Base-by-base conservation (phyloP, 2,329 filamentous ascomycete species). In the Colletotrichum simmondsii region DNA sequence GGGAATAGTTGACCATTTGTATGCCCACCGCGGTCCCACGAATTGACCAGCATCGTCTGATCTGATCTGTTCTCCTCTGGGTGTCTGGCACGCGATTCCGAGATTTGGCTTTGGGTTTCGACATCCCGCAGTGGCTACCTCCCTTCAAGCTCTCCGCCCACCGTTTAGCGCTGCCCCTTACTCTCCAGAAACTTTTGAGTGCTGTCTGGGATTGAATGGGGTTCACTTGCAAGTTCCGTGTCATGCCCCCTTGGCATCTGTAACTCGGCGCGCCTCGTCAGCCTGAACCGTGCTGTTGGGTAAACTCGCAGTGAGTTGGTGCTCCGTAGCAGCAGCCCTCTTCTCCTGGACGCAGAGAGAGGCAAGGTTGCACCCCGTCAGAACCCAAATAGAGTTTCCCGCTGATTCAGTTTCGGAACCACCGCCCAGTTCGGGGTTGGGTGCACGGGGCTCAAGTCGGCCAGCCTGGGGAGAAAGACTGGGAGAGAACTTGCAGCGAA, bases 191-290 rank as follows among this genome's bases (percentile, higher is more conserved):
- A 24, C 54, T 72, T 72, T 72, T 22, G 69, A 49, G 46, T 57
- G 49, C 66, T 69, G 70, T 72, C 70, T 72, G 70, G 66, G 70
- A 72, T 72, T 72, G 60, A 70, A 72, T 54, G 28, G 60, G 70
- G 65, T 58, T 64, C n/a, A 4, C 26, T 52, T 60, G 24, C 42
- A 65, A 54, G 12, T 53, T 24, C 59, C 58, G 65, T 69, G 54
- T 65, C 60, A 70, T 65, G 66, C 60, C 53, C 57, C 60, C 66
- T 72, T 70, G 70, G 32, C 66, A 61, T 30, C 66, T 65, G 59
- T 59, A 72, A 70, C 65, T 46, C 28, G n/a, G 42, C 35, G 32
- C 60, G 66, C 60, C 54, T 72, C 65, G 60, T 70, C 65, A 35
- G 24, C 26, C 32, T 14, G 66, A 72, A 42, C 66, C 66, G 66